A percentile compares a stretch with the other conserved stretches of the same genome.
Evolutionary conservation across 73 alveolate species (phyloP).

Genomic region (Diophrys appendiculata): DNA sequence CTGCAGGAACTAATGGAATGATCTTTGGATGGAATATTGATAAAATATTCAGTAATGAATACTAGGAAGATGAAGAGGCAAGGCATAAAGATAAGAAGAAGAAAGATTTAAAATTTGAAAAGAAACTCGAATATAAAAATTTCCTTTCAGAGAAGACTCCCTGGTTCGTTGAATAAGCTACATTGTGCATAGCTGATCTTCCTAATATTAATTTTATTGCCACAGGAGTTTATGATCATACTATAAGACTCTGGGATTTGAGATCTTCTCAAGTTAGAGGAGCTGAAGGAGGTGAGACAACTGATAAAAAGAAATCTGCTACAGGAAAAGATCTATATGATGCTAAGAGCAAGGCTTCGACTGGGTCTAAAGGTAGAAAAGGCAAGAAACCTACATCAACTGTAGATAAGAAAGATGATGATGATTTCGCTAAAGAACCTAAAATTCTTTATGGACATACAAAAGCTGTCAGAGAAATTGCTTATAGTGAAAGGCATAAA

Average conservation of each 20-base stretch:
- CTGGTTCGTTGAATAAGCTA: conserved; percentile 64
- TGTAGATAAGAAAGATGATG: conserved; percentile 17
- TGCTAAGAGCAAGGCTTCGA: conserved; percentile 24
- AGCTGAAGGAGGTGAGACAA: no score
- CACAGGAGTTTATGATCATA: conserved; percentile 67
- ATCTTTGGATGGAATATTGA: conserved; percentile 70
- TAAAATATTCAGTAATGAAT: conserved; percentile 57
- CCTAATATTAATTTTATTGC: conserved; percentile 72
- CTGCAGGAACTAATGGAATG: conserved; percentile 76
- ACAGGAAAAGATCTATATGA: conserved; percentile 1
- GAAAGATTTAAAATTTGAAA: no score
- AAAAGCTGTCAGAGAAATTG: conserved; percentile 79
- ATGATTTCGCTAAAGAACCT: conserved; percentile 53
- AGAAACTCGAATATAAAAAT: no score
- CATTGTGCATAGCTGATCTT: conserved; percentile 60
- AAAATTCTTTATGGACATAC: conserved; percentile 64
- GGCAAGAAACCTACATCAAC: neutral
- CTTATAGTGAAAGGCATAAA: conserved; percentile 67
- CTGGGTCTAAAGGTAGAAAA: conserved; percentile 12
- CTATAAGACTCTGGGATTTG: conserved; percentile 69
- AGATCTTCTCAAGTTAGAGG: conserved; percentile 27
- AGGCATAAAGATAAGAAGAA: conserved; percentile 55
- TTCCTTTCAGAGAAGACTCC: conserved; percentile 69
- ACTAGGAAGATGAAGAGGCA: conserved; percentile 53
- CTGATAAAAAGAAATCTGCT: no score